Conservation (phyloP, 306 rosid species). For the Rosa persica region DNA sequence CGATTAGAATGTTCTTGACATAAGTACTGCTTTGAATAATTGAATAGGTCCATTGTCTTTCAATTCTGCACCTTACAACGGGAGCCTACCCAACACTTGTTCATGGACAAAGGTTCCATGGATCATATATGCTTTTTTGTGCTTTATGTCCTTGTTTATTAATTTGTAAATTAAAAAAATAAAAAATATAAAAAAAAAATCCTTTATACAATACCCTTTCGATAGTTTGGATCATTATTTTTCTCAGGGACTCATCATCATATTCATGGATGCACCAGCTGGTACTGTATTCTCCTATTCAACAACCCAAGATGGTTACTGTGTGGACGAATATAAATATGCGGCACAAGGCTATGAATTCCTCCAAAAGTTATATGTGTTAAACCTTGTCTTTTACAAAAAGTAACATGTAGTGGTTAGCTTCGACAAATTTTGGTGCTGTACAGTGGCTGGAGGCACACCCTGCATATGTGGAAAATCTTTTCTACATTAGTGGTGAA, state of each 20-base stretch:
- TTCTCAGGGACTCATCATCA: constrained; percentile 15
- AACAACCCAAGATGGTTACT: neutral
- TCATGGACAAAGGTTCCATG: constrained; percentile 16
- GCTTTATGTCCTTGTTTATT: neutral
- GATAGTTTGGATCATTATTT: neutral
- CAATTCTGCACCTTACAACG: constrained; percentile 18
- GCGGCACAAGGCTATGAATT: constrained; percentile 20
- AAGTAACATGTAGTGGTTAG: neutral
- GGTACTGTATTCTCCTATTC: constrained; percentile 26
- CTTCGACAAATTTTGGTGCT: neutral
- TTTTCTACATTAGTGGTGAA: constrained; percentile 23
- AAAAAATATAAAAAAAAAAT: too few species aligned
- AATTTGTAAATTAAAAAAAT: neutral
- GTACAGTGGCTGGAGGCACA: constrained; percentile 24
- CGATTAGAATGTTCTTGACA: neutral
- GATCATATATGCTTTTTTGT: neutral
- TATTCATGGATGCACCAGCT: constrained; percentile 22
- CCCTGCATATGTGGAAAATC: constrained; percentile 11
- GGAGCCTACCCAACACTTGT: constrained; percentile 24
- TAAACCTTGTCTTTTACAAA: neutral
- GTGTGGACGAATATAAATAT: constrained; percentile 8
- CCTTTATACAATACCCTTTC: too few species aligned
- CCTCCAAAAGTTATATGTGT: constrained; percentile 1
- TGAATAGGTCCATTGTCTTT: constrained; percentile 22
- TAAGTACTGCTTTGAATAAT: constrained; percentile 5